Evolutionary conservation across 352 stramenopile species (phyloP), one percentile per base, ranked within the genome.

Genomic region (Phytophthora ohioensis): DNA sequence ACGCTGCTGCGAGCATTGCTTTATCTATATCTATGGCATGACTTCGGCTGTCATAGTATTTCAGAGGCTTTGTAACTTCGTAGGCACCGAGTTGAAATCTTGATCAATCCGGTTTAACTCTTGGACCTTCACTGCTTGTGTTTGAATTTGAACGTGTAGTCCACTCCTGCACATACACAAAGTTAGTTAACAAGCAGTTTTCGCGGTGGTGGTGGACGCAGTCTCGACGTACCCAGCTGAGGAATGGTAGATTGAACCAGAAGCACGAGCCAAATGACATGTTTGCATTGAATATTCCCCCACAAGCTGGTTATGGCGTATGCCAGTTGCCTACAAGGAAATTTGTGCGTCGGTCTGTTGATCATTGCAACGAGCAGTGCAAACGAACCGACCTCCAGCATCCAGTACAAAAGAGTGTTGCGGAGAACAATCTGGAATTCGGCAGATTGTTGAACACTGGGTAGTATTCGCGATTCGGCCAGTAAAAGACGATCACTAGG

Each of bases 391-490:
- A 73, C 27, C 17, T 78, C 66, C 15, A 72, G 47, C 12, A 73
- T 15, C 35, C 49, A 48, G 27, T 75, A 78, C 36, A 57, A 3
- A 3, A 72, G 32, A 12, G 61, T 51, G 15, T 52, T 71, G 3
- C 56, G 12, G 6, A 68, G 31, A 5, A 63, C 62, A 32, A 11
- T 27, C 38, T 46, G 47, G 6, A 83, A 58, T 4, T 55, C 12
- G 21, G 34, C n/a, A 69, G 46, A 46, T 27, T 73, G 1, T 59
- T 30, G 27, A 85, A 53, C 15, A 71, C 41, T 1, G 69, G 42
- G 17, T 78, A 77, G 46, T 68, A 84, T 39, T 54, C 36, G 1
- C 66, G 60, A 42, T 81, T 84, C 5, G 76, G 73, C 10, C 71
- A 54, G 58, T 45, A 32, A 21, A 11, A 55, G 13, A 55, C 12